A percentile compares a stretch with the other conserved stretches of the same genome.
phyloP scores from a whole-genome alignment of 352 stramenopile genomes.

The Thalassiosira hispida region DNA sequence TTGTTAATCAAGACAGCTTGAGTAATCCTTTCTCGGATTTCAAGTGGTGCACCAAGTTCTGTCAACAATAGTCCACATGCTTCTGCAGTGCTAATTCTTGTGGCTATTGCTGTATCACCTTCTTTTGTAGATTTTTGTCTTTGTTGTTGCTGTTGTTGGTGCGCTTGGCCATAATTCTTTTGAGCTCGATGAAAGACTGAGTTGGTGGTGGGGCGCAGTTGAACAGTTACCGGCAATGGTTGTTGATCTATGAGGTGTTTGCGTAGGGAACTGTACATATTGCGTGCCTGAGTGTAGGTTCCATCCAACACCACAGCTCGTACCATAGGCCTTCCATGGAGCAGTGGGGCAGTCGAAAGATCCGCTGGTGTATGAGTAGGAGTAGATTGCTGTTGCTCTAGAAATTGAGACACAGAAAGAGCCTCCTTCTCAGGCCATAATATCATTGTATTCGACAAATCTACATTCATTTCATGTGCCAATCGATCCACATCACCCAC shows the following conservation, averaged over 20 bases:
- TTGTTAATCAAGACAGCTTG: slow-evolving; percentile 48
- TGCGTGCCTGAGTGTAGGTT: slow-evolving; percentile 42
- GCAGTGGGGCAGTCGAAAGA: background rate
- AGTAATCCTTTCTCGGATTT: slow-evolving; percentile 17
- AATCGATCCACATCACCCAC: slow-evolving; percentile 31
- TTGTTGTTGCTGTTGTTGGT: slow-evolving; percentile 18
- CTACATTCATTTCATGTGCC: slow-evolving; percentile 21
- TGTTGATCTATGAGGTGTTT: slow-evolving; percentile 19
- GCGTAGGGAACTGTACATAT: slow-evolving; percentile 43
- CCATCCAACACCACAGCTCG: slow-evolving; percentile 41
- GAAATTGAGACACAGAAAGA: slow-evolving; percentile 18
- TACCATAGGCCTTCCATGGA: background rate
- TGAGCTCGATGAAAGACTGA: slow-evolving; percentile 47
- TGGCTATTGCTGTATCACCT: background rate
- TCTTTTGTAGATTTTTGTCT: slow-evolving; percentile 9
- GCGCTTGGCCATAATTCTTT: slow-evolving; percentile 50
- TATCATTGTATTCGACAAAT: slow-evolving; percentile 25
- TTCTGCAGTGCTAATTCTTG: slow-evolving; percentile 44
- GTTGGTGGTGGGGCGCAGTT: slow-evolving; percentile 10
- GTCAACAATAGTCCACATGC: slow-evolving; percentile 40
- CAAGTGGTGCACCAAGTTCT: slow-evolving; percentile 23
- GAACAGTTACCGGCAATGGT: slow-evolving; percentile 15
- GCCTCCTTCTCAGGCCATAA: slow-evolving; percentile 42
- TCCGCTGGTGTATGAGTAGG: background rate
- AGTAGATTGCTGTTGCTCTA: slow-evolving; percentile 19